These are phyloP conservation scores for Vitis rotundifolia DNA, from an alignment of 164 flowering plant genomes.

Conservation along the genomic window DNA sequence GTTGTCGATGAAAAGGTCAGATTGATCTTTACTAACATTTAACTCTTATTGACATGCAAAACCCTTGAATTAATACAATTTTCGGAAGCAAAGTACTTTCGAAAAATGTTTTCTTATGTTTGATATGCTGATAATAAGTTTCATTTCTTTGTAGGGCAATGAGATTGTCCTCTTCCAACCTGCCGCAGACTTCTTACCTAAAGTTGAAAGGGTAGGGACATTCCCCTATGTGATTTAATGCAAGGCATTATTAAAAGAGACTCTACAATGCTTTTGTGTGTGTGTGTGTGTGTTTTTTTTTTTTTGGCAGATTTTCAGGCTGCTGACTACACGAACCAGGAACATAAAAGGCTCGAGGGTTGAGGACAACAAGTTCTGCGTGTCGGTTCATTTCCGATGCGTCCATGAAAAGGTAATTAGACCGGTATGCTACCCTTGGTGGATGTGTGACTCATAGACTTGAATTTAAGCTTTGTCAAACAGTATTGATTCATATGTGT, in stretches of 20 bases:
- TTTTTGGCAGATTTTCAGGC: conserved; percentile 26
- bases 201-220: conserved; percentile 43
- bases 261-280: no score
- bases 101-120: not conserved
- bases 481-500: no score
- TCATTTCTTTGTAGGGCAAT: conserved; percentile 38
- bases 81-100: no score
- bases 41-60: not conserved
- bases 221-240: no score
- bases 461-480: no score
- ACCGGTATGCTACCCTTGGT: no score
- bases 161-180: conserved; percentile 53
- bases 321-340: conserved; percentile 26
- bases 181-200: conserved; percentile 53
- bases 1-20: conserved; percentile 23
- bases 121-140: not conserved
- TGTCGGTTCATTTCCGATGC: conserved; percentile 50
- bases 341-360: conserved; percentile 29
- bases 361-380: conserved; percentile 51
- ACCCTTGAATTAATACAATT: not conserved
- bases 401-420: conserved; percentile 33
- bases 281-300: not conserved
- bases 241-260: no score
- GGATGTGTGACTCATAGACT: no score
- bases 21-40: not conserved